Base-by-base conservation (phyloP, 495 filamentous ascomycete genomes). In the Cudoniella acicularis region DNA sequence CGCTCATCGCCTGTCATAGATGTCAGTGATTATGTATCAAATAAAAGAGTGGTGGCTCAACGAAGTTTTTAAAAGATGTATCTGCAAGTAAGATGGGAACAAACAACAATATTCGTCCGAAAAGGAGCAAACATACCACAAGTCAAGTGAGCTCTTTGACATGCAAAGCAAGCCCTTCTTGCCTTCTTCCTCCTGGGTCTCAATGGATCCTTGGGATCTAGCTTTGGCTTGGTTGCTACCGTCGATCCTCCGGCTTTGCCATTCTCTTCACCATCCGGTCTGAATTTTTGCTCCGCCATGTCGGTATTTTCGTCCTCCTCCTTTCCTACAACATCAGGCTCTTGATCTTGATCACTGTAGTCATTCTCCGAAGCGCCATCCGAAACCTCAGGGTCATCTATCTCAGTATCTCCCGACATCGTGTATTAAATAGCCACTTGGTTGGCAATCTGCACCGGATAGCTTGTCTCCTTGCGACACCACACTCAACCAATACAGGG, bases 151-250 rank as follows among this genome's bases (percentile, higher is more conserved):
- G 94, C 94, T 71, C 95, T 82, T 73, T 98, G 94, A 73, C 94
- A 98, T 25, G 95, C 92, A 83, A 88, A 93, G 70, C 94, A 98
- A 55, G 94, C 94, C 69, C 94, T 82, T 64, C 93, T 80, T 27
- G 94, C 94, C 81, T 98, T 98, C 79, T 98, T 98, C 69, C 94
- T 83, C 64, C 92, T 80, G 42, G 94, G 91, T 62, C 94, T 81
- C 67, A 85, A 77, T 25, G 92, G 90, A 69, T 98, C 94, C 70
- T 94, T 95, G 27, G 90, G 80, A 70, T 88, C 79, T 49, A 79
- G 76, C 73, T 86, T 83, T 70, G 86, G 84, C 67, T 76, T 84
- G 64, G 66, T 73, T 72, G 54, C 70, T 73, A 54, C 68, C 18
- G 72, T 71, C 36, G 60, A 42, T 59, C 59, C 60, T n/a, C 10